phyloP scores from a whole-genome alignment of 352 stramenopile genomes.

The Globisporangium perplexum region DNA sequence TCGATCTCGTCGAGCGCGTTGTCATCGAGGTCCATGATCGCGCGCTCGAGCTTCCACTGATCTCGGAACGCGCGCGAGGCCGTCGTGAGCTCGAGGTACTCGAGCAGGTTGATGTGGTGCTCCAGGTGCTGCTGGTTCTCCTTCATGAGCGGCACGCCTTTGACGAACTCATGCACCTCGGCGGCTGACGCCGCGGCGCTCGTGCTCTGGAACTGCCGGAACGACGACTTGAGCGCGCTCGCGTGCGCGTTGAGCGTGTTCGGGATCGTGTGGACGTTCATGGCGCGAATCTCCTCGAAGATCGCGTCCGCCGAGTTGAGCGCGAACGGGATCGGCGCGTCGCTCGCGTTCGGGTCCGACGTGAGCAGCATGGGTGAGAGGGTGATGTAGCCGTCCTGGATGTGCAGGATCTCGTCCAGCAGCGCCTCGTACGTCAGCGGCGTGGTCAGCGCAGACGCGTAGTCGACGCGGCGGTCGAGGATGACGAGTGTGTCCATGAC shows the following conservation, averaged over 20 bases:
- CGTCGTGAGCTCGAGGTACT: conserved; percentile 43
- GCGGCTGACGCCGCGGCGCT: conserved; percentile 36
- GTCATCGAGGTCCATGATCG: conserved; percentile 51
- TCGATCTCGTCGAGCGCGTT: conserved; percentile 36
- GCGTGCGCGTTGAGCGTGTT: conserved; percentile 42
- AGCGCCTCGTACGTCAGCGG: conserved; percentile 71
- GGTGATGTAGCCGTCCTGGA: conserved; percentile 52
- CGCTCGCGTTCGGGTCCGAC: conserved; percentile 24
- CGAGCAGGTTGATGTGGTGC: conserved; percentile 54
- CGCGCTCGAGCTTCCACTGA: conserved; percentile 62
- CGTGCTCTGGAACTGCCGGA: conserved; percentile 43
- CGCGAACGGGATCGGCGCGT: conserved; percentile 20
- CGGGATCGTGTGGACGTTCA: conserved; percentile 55
- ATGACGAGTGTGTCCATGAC: conserved; percentile 57
- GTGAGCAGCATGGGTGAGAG: conserved; percentile 30
- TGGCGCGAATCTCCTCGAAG: conserved; percentile 54
- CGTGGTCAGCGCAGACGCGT: conserved; percentile 55
- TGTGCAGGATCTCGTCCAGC: conserved; percentile 56
- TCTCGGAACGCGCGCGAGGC: conserved; percentile 42
- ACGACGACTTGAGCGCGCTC: conserved; percentile 42
- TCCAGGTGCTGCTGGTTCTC: conserved; percentile 44
- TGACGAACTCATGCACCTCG: conserved; percentile 74
- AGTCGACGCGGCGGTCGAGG: conserved; percentile 66
- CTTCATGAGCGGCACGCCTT: conserved; percentile 55
- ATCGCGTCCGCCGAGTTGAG: conserved; percentile 59